These are phyloP conservation scores for Mucor irregularis DNA, from an alignment of 371 early-diverging fungal genomes.

Conservation along the genomic window DNA sequence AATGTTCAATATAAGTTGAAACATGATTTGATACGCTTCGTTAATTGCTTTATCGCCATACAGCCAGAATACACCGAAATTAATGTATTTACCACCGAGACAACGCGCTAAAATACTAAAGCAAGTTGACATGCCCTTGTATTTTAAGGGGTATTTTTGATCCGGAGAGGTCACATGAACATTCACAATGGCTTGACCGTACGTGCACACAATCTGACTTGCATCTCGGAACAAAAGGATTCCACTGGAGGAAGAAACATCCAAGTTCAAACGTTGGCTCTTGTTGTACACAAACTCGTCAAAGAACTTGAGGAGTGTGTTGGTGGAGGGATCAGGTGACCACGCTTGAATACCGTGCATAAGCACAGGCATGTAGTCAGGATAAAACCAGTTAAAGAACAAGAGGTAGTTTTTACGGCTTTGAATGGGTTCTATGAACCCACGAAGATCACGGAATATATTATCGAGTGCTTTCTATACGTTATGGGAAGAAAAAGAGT, in stretches of 20 bases:
- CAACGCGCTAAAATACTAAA: conserved; percentile 69
- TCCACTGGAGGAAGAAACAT: conserved; percentile 79
- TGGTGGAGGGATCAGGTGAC: conserved; percentile 54
- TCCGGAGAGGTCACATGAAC: conserved; percentile 15
- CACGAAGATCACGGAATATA: conserved; percentile 79
- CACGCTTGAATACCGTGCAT: conserved; percentile 65
- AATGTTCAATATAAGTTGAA: conserved; percentile 67
- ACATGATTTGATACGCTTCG: conserved; percentile 60
- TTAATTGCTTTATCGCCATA: conserved; percentile 82
- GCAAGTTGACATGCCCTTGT: conserved; percentile 78
- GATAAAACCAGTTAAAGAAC: conserved; percentile 84
- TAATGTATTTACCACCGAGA: conserved; percentile 81
- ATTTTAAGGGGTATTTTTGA: conserved; percentile 39
- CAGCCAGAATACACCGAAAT: conserved; percentile 84
- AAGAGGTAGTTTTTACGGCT: conserved; percentile 56
- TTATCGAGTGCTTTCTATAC: conserved; percentile 42
- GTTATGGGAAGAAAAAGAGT: background rate
- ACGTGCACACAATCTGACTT: conserved; percentile 54
- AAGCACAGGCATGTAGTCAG: conserved; percentile 61
- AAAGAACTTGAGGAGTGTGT: conserved; percentile 72
- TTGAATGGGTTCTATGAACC: conserved; percentile 66
- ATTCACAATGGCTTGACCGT: conserved; percentile 34
- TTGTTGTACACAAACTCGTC: conserved; percentile 77
- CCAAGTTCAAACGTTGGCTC: conserved; percentile 77
- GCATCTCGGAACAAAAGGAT: conserved; percentile 83